Evolutionary conservation across 2,329 filamentous ascomycete species (phyloP), one percentile per base, ranked within the genome.

Genomic region (Pochonia chlamydosporia): DNA sequence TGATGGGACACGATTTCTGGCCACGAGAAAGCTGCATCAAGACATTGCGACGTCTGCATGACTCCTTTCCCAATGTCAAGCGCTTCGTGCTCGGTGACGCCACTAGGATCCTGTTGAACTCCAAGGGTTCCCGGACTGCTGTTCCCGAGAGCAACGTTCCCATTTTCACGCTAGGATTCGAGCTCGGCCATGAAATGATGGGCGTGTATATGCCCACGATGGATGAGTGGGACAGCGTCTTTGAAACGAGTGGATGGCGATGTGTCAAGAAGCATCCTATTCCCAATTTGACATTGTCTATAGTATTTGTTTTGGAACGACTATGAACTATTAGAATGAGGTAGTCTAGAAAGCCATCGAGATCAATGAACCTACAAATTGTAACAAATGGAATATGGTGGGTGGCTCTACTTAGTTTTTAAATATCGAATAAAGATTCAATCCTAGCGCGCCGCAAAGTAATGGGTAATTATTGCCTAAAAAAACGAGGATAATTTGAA

Each of bases 1-100:
- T 54, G 48, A 54, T 52, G 52, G 52, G 52, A 0, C 50, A 54
- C 33, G 50, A 54, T 44, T 54, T 54, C 35, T 54, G 52, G 52
- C 52, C 52, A 2, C 50, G 50, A 10, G 48, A 54, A n/a, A 49
- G 44, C 26, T 54, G 52, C 41, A 44, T 48, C 37, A 24, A 18
- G 9, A 49, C 51, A 3, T 40, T 53, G 20, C 39, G 42, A 10
- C 16, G 33, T 11, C 30, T 53, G 4, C 39, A 49, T 3, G 23
- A 45, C 28, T 46, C 47, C n/a, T 53, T 49, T 30, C 46, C 51
- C n/a, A 51, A 46, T 3, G 49, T 45, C 9, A 46, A 41, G 6
- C 44, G 44, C 14, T 53, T 53, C 44, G 24, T 53, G 14, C 40
- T 51, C 2, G 42, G 51, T 28, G 51, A 52, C n/a, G 41, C 46